phyloP scores from a whole-genome alignment of 331 rosid species.

The Quercus lobata region DNA sequence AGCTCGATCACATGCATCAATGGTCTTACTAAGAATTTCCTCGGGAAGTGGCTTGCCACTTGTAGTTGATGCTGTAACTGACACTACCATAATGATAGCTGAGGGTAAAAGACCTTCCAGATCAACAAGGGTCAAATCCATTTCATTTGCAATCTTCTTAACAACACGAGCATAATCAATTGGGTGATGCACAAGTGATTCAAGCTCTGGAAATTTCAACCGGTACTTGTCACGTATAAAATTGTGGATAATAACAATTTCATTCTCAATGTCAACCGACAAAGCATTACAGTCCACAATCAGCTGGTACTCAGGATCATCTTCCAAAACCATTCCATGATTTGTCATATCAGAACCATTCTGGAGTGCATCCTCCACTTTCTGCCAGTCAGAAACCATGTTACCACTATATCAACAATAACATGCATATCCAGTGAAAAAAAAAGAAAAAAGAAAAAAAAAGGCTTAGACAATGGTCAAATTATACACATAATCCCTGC shows the following conservation, averaged over 20 bases:
- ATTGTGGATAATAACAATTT: slow-evolving; percentile 77
- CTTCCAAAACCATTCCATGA: slow-evolving; percentile 66
- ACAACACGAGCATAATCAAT: slow-evolving; percentile 94
- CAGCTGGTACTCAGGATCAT: slow-evolving; percentile 90
- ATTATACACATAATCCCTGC: slow-evolving; percentile 1
- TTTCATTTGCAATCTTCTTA: slow-evolving; percentile 91
- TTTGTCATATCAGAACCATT: slow-evolving; percentile 50
- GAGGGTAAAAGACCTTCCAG: slow-evolving; percentile 92
- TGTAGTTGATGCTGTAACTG: slow-evolving; percentile 94
- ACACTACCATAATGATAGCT: slow-evolving; percentile 87
- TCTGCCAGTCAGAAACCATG: slow-evolving; percentile 47
- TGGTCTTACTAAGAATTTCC: slow-evolving; percentile 67
- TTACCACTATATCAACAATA: slow-evolving; percentile 12
- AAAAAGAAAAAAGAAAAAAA: background rate
- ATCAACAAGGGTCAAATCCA: slow-evolving; percentile 89
- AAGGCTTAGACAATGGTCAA: background rate
- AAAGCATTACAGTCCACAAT: slow-evolving; percentile 86
- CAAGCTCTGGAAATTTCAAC: slow-evolving; percentile 90
- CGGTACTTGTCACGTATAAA: slow-evolving; percentile 91
- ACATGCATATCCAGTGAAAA: slow-evolving; percentile 2
- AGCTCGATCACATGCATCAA: slow-evolving; percentile 94
- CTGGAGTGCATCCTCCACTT: slow-evolving; percentile 80
- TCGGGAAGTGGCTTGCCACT: slow-evolving; percentile 95
- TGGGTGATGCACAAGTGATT: slow-evolving; percentile 86
- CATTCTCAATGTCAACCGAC: slow-evolving; percentile 94